Evolutionary conservation across 805 yeast species (phyloP).

Genomic region (Suhomyces sp.): DNA sequence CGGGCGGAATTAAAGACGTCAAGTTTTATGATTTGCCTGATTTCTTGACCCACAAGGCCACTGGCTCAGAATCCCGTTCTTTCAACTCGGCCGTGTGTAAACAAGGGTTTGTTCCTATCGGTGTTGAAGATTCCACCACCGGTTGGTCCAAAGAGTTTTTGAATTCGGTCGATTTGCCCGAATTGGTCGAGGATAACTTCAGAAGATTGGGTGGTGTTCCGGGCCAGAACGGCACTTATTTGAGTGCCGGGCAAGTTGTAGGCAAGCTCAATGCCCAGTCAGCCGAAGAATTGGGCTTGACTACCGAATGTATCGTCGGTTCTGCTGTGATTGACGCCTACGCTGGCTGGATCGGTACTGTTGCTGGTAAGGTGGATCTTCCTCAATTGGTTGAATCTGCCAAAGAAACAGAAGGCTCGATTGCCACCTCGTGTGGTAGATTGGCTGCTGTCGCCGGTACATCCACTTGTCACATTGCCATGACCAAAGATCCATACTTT

Average conservation of each 20-base stretch:
- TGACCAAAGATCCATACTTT: conserved; percentile 80
- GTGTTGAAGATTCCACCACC: conserved; percentile 78
- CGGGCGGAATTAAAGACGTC: conserved; percentile 52
- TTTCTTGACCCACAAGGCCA: conserved; percentile 86
- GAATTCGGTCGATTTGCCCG: conserved; percentile 64
- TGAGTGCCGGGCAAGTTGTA: conserved; percentile 86
- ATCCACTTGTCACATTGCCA: conserved; percentile 91
- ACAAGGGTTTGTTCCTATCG: conserved; percentile 90
- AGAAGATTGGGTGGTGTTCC: conserved; percentile 81
- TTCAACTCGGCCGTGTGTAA: conserved; percentile 91
- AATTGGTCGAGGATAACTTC: conserved; percentile 74
- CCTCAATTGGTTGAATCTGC: conserved; percentile 47
- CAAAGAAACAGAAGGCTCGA: conserved; percentile 42
- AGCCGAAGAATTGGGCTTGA: conserved; percentile 81
- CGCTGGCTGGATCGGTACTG: conserved; percentile 99
- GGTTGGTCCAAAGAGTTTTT: conserved; percentile 92
- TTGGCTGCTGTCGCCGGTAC: conserved; percentile 99
- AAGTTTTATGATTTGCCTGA: conserved; percentile 94
- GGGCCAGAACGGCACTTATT: conserved; percentile 64
- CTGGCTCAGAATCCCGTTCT: conserved; percentile 82
- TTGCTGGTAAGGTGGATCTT: conserved; percentile 81
- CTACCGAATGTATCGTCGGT: conserved; percentile 79
- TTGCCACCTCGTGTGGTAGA: conserved; percentile 71
- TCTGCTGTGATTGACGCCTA: conserved; percentile 97
- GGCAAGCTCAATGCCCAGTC: conserved; percentile 66